These are phyloP conservation scores for Nemania bipapillata DNA, from an alignment of 2,329 filamentous ascomycete species.

Conservation along the genomic window DNA sequence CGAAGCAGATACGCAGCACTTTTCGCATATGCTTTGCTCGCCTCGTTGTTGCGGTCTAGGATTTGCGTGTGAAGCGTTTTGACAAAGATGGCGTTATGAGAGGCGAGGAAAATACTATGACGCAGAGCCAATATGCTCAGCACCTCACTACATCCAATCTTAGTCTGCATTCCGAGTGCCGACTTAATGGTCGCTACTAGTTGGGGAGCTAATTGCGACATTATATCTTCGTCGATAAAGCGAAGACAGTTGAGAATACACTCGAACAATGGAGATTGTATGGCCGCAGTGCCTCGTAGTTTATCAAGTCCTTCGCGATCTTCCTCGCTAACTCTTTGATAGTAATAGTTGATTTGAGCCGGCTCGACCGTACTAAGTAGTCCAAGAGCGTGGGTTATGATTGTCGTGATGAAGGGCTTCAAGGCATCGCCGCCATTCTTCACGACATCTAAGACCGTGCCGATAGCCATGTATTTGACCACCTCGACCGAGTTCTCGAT, in stretches of 20 bases:
- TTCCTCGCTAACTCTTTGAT: constrained; percentile 87
- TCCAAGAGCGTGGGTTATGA: constrained; percentile 82
- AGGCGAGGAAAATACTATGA: constrained; percentile 77
- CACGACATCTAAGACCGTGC: constrained; percentile 85
- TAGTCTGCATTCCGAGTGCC: constrained; percentile 90
- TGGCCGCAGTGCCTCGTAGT: constrained; percentile 81
- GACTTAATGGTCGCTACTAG: constrained; percentile 84
- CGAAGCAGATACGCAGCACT: constrained; percentile 86
- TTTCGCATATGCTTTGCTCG: constrained; percentile 87
- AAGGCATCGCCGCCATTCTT: constrained; percentile 86
- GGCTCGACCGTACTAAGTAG: constrained; percentile 89
- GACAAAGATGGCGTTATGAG: constrained; percentile 79
- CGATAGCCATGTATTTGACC: constrained; percentile 83
- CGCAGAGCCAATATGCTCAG: constrained; percentile 86
- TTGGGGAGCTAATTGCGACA: constrained; percentile 75
- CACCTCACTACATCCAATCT: constrained; percentile 88
- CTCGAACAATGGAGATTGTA: constrained; percentile 88
- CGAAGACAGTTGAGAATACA: constrained; percentile 90
- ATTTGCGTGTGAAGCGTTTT: constrained; percentile 82
- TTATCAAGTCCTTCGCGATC: constrained; percentile 92
- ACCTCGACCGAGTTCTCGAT: constrained; percentile 90
- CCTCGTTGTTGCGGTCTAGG: constrained; percentile 92
- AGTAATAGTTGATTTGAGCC: constrained; percentile 89
- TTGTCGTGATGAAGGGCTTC: constrained; percentile 80
- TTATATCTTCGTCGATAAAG: constrained; percentile 79